Evolutionary conservation across 1,284 basidiomycete species (phyloP), one percentile per base, ranked within the genome.

Genomic region (Irpex sp.): DNA sequence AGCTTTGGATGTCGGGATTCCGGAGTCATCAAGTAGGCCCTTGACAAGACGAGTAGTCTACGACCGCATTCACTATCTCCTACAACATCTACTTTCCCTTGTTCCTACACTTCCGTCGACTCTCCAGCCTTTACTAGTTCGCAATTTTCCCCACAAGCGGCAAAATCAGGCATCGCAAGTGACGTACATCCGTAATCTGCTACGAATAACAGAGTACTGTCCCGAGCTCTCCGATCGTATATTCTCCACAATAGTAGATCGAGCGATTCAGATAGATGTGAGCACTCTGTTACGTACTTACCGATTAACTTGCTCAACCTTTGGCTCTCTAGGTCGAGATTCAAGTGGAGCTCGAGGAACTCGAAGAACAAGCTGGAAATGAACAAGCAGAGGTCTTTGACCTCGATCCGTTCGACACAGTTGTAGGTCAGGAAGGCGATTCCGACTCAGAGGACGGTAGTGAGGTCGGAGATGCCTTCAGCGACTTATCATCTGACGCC

Each of bases 241-340:
- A 48, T 81, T 98, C 60, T 87, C 88, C 1, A 87, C 91, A 0
- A 92, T 98, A 49, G 84, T 98, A 15, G 96, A 97, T 74, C 86
- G 94, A 15, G 93, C 96, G 54, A 89, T 99, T 48, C 91, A 97
- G 74, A 94, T 99, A 64, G 97, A 99, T 74, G 96, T 97, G 72
- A 66, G 92, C 19, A 9, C 21, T 15, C 13, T 1, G 11, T 55
- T 21, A 52, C 38, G n/a, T 37, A n/a, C 4, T 2, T 19, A 15
- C n/a, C n/a, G 26, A 55, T 55, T 61, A 55, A 58, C 56, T 56
- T 5, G 64, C 69, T 57, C 58, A n/a, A 26, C 26, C 26, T 3
- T 3, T 26, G 26, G 26, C 26, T 9, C 61, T 37, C 0, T 69
- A 96, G 93, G 93, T 98, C 55, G 97, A 99, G 77, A 97, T 99